Base-by-base conservation (phyloP, 371 early-diverging fungal genomes). In the Encephalitozoon cuniculi region DNA sequence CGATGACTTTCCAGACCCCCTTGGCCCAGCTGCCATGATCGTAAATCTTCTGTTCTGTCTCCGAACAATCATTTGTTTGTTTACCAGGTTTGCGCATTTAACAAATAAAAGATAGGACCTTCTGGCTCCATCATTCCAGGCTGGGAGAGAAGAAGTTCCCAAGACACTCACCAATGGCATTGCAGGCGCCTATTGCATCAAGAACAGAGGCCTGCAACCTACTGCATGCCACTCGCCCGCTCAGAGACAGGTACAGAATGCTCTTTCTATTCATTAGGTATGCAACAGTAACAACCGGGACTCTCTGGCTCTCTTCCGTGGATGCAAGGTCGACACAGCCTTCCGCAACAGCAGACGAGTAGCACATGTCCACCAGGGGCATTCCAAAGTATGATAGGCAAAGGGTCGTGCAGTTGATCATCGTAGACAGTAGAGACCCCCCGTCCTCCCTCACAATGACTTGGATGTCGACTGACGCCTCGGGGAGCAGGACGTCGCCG, bases 1-100 rank as follows among this genome's bases (percentile, higher is more conserved):
- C 37, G 80, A 68, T 9, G 81, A 71, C 41, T 80, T 83, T 34
- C 83, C 83, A 34, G 70, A 67, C 4, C 81, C 79, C 55, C 46
- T 76, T 9, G 39, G 21, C 7, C 83, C 83, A 11, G 68, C 72
- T 18, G 69, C 70, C 83, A 83, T 83, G 18, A 81, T 72, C 6
- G 77, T 51, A 54, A 82, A 80, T 43, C 67, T 68, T 44, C 40
- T 52, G 54, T 72, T 77, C 63, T 64, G 54, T 75, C 72, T 72
- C 53, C 54, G 64, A 9, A 66, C 9, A 69, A 79, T 79, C 74
- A 74, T 79, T 39, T 70, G 25, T 65, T 59, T 74, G 34, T 39
- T 74, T 63, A 41, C 39, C 28, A 23, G 52, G 32, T 3, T 32
- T 3, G 15, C 12, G 8, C 6, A 63, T 72, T 64, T 32, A 32